Evolutionary conservation across 345 rosid species (phyloP).

Genomic region (Linum usitatissimum): DNA sequence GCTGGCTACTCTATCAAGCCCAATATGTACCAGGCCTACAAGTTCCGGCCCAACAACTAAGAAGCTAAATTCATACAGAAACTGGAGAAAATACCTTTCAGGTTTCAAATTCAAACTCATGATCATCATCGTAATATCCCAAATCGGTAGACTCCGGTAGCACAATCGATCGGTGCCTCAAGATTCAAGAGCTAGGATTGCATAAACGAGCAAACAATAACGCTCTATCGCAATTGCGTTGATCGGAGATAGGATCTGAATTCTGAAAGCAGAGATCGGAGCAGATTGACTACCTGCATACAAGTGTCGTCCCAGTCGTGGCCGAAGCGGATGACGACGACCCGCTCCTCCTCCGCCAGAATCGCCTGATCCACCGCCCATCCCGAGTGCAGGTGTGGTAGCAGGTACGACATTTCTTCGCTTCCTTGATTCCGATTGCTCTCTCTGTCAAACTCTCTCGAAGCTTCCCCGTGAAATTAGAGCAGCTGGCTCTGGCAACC

Average conservation of each 20-base stretch:
- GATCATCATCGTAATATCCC: too few species aligned
- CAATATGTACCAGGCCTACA: too few species aligned
- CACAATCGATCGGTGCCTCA: too few species aligned
- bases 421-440: background rate
- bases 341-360: background rate
- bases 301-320: slow-evolving; percentile 7
- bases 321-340: slow-evolving; percentile 1
- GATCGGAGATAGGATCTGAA: background rate
- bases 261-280: background rate
- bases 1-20: too few species aligned
- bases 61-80: too few species aligned
- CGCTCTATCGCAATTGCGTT: too few species aligned
- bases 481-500: background rate
- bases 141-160: too few species aligned
- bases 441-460: background rate
- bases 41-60: too few species aligned
- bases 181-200: too few species aligned
- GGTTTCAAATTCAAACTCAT: too few species aligned
- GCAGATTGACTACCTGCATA: background rate
- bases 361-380: slow-evolving; percentile 7
- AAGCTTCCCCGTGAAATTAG: background rate
- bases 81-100: too few species aligned
- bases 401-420: slow-evolving; percentile 3
- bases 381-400: slow-evolving; percentile 4
- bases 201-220: too few species aligned